These are phyloP conservation scores for Delitschia confertaspora DNA, from an alignment of 495 filamentous ascomycete genomes.

Conservation along the genomic window DNA sequence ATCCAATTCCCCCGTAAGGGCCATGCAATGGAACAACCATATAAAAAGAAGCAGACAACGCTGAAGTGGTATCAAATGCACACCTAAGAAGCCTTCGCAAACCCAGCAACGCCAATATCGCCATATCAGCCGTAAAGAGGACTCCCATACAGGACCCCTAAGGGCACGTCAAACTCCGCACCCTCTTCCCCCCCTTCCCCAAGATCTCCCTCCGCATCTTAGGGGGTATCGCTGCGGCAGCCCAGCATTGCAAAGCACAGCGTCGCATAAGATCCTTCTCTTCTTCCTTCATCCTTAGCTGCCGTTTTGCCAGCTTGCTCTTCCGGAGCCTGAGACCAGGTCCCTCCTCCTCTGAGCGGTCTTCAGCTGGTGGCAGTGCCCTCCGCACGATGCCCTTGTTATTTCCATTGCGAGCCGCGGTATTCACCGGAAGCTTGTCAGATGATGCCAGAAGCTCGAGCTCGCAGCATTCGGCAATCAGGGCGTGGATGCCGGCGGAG, in stretches of 20 bases:
- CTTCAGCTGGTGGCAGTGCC: background rate
- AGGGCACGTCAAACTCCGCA: constrained; percentile 24
- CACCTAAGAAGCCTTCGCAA: no score
- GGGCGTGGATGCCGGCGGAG: constrained; percentile 45
- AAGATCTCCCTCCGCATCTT: constrained; percentile 11
- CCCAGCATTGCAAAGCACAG: constrained; percentile 21
- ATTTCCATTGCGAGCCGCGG: constrained; percentile 1
- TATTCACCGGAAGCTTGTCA: background rate
- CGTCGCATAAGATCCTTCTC: constrained; percentile 18
- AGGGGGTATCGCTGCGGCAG: constrained; percentile 18
- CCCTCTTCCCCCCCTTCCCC: constrained; percentile 12
- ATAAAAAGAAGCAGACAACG: no score
- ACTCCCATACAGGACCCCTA: no score
- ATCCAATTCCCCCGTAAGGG: no score
- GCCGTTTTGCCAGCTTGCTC: constrained; percentile 21
- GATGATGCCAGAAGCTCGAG: constrained; percentile 31
- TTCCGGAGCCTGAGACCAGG: constrained; percentile 14
- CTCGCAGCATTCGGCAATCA: constrained; percentile 47
- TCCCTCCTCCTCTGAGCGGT: background rate
- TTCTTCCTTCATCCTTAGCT: constrained; percentile 21
- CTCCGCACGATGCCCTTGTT: no score
- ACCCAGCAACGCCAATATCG: no score
- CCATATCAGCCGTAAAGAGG: no score
- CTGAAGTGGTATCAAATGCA: no score
- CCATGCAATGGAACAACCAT: no score